A percentile compares a stretch with the other conserved stretches of the same genome.
Conservation (phyloP, 768 basidiomycete species). For the Lentinula raphanica region DNA sequence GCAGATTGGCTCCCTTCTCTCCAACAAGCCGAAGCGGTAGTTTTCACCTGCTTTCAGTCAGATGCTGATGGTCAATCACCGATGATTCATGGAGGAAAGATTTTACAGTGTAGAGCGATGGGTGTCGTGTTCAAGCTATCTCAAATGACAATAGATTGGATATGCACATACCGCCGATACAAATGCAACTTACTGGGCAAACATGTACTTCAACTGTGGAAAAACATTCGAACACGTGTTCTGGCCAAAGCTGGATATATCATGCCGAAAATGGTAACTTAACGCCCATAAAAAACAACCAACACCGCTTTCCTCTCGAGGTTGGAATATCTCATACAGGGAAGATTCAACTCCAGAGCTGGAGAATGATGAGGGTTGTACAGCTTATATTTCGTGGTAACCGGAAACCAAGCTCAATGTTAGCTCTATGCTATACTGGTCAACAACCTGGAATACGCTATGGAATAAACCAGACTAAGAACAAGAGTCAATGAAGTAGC, state of each 20-base stretch:
- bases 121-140: conserved; percentile 68
- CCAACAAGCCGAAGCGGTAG: conserved; percentile 38
- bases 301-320: conserved; percentile 59
- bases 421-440: too few species aligned
- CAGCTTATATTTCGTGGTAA: too few species aligned
- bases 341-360: too few species aligned
- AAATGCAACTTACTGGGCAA: conserved; percentile 49
- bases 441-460: too few species aligned
- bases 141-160: conserved; percentile 24
- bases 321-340: too few species aligned
- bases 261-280: conserved; percentile 54
- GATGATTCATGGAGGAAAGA: not conserved
- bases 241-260: not conserved
- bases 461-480: too few species aligned
- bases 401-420: too few species aligned
- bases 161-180: not conserved
- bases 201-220: conserved; percentile 59
- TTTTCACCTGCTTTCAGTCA: not conserved
- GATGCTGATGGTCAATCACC: not conserved
- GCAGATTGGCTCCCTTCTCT: conserved; percentile 60
- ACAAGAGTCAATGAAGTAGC: too few species aligned
- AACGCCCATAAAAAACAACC: conserved; percentile 57
- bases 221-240: not conserved
- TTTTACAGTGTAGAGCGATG: conserved; percentile 57
- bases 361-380: too few species aligned